Conservation (phyloP, 2,329 filamentous ascomycete species). For the Fusarium denticulatum region DNA sequence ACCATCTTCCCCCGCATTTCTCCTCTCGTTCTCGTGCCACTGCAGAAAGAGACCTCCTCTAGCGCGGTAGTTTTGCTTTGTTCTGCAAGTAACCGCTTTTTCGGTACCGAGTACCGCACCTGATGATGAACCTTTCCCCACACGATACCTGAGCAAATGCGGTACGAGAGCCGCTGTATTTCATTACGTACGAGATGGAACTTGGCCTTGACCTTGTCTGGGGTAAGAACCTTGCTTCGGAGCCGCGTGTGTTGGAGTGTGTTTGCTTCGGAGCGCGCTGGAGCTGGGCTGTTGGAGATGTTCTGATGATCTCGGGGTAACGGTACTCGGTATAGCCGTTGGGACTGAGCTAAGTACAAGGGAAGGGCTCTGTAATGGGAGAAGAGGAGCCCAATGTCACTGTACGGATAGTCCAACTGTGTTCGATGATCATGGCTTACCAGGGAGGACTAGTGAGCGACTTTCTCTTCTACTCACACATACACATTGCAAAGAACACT, state of each 20-base stretch:
- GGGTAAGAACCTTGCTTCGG: constrained; percentile 20
- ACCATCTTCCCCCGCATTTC: constrained; percentile 31
- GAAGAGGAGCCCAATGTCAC: background rate
- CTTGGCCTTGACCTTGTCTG: background rate
- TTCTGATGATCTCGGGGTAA: background rate
- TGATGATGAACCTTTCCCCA: constrained; percentile 6
- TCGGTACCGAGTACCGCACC: constrained; percentile 2
- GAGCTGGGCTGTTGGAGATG: background rate
- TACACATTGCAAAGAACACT: background rate
- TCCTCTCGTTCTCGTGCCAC: constrained; percentile 13
- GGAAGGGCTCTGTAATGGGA: background rate
- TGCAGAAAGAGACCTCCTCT: background rate
- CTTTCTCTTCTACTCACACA: background rate
- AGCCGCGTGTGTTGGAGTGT: constrained; percentile 11
- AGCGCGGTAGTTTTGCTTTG: background rate
- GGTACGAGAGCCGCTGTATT: constrained; percentile 13
- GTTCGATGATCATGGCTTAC: constrained; percentile 3
- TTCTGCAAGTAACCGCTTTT: background rate
- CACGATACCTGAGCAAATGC: constrained; percentile 24
- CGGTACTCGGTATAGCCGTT: background rate
- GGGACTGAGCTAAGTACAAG: background rate
- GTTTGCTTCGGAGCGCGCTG: constrained; percentile 7
- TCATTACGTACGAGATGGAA: constrained; percentile 15
- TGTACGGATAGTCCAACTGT: background rate
- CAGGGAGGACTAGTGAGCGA: background rate